Evolutionary conservation across 192 early-diverging fungal genomes (phyloP), one percentile per base, ranked within the genome.

Genomic region (Radiomyces spectabilis): DNA sequence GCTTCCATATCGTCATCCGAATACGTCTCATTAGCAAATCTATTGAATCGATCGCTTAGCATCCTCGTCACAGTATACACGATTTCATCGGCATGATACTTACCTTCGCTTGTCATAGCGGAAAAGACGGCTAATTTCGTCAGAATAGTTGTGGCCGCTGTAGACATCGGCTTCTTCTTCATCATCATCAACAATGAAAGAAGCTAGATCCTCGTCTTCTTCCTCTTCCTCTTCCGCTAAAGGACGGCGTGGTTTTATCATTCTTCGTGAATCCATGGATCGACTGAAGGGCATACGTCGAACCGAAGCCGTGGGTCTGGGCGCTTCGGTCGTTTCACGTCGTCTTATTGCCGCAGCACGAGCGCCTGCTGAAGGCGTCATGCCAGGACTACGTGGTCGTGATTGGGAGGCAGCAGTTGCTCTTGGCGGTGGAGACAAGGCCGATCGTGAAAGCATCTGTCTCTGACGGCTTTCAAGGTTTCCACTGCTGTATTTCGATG

Each of bases 1-100:
- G 61, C 67, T 31, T 69, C 67, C 67, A 69, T 69, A 50, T 69
- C 67, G 35, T 69, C 67, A 38, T 69, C 67, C n/a, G 67, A 69
- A 26, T 32, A 60, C 6, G 29, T 15, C 12, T 69, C 67, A 51
- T 69, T 41, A 4, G 33, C 48, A 45, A 59, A 69, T 51, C 67
- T 69, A 53, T n/a, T n/a, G n/a, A n/a, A n/a, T n/a, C n/a, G n/a
- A n/a, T n/a, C n/a, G n/a, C n/a, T n/a, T n/a, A n/a, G n/a, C n/a
- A n/a, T n/a, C n/a, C n/a, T n/a, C n/a, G n/a, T n/a, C n/a, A n/a
- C n/a, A n/a, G n/a, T n/a, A n/a, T n/a, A n/a, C n/a, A n/a, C n/a
- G n/a, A n/a, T n/a, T n/a, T n/a, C n/a, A n/a, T n/a, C n/a, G n/a
- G n/a, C n/a, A n/a, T n/a, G n/a, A n/a, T 40, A 6, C 37, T 49